Conservation (phyloP, 176 grass and related monocot species). For the Alloteropsis semialata region DNA sequence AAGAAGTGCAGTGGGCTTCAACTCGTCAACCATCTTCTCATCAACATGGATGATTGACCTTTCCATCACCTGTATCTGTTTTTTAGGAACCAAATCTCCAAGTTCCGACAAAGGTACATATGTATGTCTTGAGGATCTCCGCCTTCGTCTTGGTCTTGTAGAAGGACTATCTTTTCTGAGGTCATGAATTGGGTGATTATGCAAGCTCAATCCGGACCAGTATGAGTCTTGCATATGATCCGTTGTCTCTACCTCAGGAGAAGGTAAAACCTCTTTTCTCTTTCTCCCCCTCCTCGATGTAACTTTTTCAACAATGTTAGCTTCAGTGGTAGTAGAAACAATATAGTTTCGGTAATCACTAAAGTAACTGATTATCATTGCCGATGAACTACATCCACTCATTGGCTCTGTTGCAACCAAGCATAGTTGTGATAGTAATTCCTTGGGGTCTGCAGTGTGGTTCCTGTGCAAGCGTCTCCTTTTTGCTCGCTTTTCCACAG, state of each 20-base stretch:
- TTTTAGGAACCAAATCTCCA: slow-evolving; percentile 49
- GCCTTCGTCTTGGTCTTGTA: slow-evolving; percentile 42
- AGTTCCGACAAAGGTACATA: slow-evolving; percentile 32
- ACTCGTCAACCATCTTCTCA: slow-evolving; percentile 78
- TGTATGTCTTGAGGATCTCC: slow-evolving; percentile 39
- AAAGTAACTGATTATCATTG: slow-evolving; percentile 61
- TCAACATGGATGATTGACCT: slow-evolving; percentile 86
- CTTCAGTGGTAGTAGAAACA: slow-evolving; percentile 62
- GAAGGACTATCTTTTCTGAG: slow-evolving; percentile 36
- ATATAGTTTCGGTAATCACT: slow-evolving; percentile 79
- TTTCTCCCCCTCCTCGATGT: slow-evolving; percentile 65
- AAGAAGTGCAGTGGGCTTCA: slow-evolving; percentile 86
- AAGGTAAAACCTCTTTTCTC: slow-evolving; percentile 51
- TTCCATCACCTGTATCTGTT: slow-evolving; percentile 54
- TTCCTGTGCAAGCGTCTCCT: slow-evolving; percentile 59
- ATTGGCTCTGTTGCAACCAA: slow-evolving; percentile 56
- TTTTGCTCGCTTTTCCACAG: slow-evolving; percentile 53
- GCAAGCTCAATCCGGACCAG: slow-evolving; percentile 89
- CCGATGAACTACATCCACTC: slow-evolving; percentile 42
- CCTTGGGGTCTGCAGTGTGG: slow-evolving; percentile 58
- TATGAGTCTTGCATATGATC: slow-evolving; percentile 99
- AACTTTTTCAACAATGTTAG: slow-evolving; percentile 51
- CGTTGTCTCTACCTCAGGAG: slow-evolving; percentile 42
- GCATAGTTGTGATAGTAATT: slow-evolving; percentile 68
- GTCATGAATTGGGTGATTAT: slow-evolving; percentile 54